A percentile compares a stretch with the other conserved stretches of the same genome.
These are phyloP conservation scores for Komagataella ulmi DNA, from an alignment of 805 yeast species.

Conservation along the genomic window DNA sequence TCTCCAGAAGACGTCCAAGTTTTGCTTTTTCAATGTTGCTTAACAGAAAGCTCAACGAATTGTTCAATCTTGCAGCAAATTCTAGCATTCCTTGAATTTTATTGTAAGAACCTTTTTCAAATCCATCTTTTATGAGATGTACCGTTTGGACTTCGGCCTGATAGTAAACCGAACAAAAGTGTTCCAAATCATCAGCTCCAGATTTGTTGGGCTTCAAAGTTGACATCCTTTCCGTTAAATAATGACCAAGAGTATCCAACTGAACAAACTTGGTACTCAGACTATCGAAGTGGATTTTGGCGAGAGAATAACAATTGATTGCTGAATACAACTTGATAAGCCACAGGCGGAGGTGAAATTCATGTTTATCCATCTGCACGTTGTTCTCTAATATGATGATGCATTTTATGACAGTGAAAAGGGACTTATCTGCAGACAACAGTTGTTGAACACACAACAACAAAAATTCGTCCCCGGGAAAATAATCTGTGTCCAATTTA, in stretches of 20 bases:
- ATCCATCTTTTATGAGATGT: conserved; percentile 34
- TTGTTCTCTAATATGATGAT: conserved; percentile 48
- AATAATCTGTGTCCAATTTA: conserved; percentile 54
- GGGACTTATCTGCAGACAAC: conserved; percentile 7
- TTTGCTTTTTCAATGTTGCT: not conserved
- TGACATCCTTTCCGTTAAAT: conserved; percentile 33
- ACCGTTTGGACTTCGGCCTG: conserved; percentile 39
- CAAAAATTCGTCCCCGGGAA: conserved; percentile 53
- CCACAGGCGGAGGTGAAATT: conserved; percentile 64
- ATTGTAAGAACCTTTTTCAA: conserved; percentile 45
- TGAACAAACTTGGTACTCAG: conserved; percentile 67
- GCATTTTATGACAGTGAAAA: conserved; percentile 18
- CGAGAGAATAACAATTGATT: conserved; percentile 39
- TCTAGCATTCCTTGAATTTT: conserved; percentile 57
- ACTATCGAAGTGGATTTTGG: conserved; percentile 33
- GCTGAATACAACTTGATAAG: conserved; percentile 46
- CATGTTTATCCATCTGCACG: conserved; percentile 44
- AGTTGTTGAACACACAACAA: conserved; percentile 35
- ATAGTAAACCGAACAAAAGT: conserved; percentile 35
- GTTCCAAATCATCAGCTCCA: conserved; percentile 19
- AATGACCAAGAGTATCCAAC: conserved; percentile 51
- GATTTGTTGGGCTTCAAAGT: conserved; percentile 28
- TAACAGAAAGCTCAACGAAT: conserved; percentile 21
- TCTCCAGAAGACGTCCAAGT: not conserved
- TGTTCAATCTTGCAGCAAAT: conserved; percentile 35